phyloP scores from a whole-genome alignment of 2,329 filamentous ascomycete genomes.

The Diaporthe humulicola region DNA sequence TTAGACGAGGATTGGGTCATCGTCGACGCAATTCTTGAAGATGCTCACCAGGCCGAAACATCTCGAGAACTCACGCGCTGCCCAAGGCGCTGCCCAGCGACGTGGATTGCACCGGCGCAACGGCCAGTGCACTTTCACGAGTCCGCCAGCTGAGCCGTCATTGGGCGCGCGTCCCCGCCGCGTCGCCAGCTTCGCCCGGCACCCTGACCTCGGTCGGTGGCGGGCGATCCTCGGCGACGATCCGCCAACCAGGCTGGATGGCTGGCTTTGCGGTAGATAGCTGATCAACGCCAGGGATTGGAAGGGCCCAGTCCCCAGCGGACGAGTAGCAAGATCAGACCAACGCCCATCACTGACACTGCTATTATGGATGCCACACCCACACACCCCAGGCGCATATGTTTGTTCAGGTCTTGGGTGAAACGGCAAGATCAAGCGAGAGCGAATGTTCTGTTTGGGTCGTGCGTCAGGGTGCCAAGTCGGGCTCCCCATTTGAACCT shows the following conservation, averaged over 20 bases:
- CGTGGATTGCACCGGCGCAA: neutral
- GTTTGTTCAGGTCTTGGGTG: neutral
- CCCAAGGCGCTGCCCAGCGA: neutral
- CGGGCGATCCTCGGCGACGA: constrained; percentile 14
- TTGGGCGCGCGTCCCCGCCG: neutral
- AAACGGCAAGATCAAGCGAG: constrained; percentile 30
- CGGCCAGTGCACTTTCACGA: neutral
- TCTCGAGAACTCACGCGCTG: neutral
- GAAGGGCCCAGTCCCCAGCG: neutral
- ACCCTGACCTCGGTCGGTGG: constrained; percentile 12
- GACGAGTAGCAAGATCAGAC: constrained; percentile 14
- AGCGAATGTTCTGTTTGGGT: constrained; percentile 30
- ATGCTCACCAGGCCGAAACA: constrained; percentile 6
- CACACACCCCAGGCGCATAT: neutral
- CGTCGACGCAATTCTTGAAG: neutral
- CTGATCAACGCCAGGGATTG: constrained; percentile 17
- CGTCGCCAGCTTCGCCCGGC: neutral
- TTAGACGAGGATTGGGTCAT: constrained; percentile 2
- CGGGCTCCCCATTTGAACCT: neutral
- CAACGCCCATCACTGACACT: neutral
- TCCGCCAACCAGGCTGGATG: neutral
- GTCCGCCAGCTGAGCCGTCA: neutral
- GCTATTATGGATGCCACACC: neutral
- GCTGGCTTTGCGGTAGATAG: neutral
- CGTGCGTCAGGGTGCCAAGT: constrained; percentile 25